Base-by-base conservation (phyloP, 441 rosid genomes). In the Corymbia citriodora region DNA sequence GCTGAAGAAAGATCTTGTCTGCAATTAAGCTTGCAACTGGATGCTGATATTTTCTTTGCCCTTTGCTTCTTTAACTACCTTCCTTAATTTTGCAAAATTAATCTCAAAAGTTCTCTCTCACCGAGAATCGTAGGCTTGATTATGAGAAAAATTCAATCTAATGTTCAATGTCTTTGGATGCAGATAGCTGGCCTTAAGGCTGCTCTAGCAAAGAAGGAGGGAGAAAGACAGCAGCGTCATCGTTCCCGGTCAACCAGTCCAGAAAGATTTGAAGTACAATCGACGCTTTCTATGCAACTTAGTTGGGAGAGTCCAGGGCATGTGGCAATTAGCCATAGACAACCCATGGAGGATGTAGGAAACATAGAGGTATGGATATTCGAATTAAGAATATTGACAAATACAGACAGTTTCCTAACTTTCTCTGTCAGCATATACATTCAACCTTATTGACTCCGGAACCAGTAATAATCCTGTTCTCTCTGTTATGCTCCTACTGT, bases 181-280 rank as follows among this genome's bases (percentile, higher is more conserved):
- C 93, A 96, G 97, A 94, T 95, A 86, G 95, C 94, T 86, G 93
- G 89, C 92, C 96, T 95, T 82, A 95, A 94, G 93, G 92, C 95
- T 90, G 96, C 96, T 90, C 88, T 94, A 88, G 95, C 94, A 45
- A 93, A 92, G 91, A 96, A 93, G 93, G 96, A 93, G 19, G 93
- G 88, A 90, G 94, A 92, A 88, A 91, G 92, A 10, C 92, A 93
- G 92, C 92, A 91, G 55, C 90, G 61, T 91, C 93, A 92, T 89
- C 82, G 13, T 87, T 29, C 94, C 88, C 70, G 79, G 88, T 90
- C 94, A n/a, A 59, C 59, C 59, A 95, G 93, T 93, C 95, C 95
- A 54, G 96, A 96, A 74, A 91, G 91, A 90, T 88, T 82, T 15
- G 91, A 89, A 90, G 65, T 92, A 87, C 93, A 93, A 89, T 90